These are phyloP conservation scores for Wilcoxina mikolae DNA, from an alignment of 495 filamentous ascomycete species.

Conservation along the genomic window DNA sequence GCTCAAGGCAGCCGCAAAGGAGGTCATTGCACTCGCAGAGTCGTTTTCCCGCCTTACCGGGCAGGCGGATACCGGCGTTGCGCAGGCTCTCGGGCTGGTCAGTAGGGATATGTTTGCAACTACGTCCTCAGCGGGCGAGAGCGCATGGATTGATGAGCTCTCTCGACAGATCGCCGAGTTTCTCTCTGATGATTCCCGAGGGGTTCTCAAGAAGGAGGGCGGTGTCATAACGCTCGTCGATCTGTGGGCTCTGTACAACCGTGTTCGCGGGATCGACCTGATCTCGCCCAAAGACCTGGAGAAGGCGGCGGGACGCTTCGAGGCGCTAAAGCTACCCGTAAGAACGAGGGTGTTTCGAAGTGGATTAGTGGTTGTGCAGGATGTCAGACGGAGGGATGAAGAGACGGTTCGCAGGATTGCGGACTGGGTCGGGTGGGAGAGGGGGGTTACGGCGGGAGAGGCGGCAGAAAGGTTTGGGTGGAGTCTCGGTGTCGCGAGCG, in stretches of 20 bases:
- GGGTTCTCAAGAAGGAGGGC: conserved; percentile 67
- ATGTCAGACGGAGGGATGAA: conserved; percentile 75
- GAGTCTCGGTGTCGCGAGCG: conserved; percentile 94
- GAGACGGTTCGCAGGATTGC: conserved; percentile 66
- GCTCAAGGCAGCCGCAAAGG: conserved; percentile 90
- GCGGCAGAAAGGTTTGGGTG: conserved; percentile 83
- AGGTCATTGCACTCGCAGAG: conserved; percentile 86
- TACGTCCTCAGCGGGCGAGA: not conserved
- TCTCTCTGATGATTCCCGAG: conserved; percentile 73
- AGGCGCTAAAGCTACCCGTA: conserved; percentile 73
- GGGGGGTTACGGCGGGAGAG: conserved; percentile 79
- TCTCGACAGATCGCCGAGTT: conserved; percentile 86
- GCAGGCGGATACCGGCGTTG: conserved; percentile 12
- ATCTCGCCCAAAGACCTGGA: conserved; percentile 86
- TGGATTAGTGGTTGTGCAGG: conserved; percentile 82
- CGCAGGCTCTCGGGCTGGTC: conserved; percentile 65
- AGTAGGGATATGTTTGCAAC: conserved; percentile 67
- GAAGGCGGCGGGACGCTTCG: conserved; percentile 75
- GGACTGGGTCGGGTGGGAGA: conserved; percentile 60
- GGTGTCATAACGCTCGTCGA: conserved; percentile 93
- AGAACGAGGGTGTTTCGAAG: conserved; percentile 78
- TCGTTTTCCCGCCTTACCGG: conserved; percentile 46
- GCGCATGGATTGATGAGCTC: conserved; percentile 40
- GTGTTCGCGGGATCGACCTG: conserved; percentile 86
- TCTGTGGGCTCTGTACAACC: conserved; percentile 93